phyloP scores from a whole-genome alignment of 2,329 filamentous ascomycete genomes.

The Apiospora rasikravindrae region DNA sequence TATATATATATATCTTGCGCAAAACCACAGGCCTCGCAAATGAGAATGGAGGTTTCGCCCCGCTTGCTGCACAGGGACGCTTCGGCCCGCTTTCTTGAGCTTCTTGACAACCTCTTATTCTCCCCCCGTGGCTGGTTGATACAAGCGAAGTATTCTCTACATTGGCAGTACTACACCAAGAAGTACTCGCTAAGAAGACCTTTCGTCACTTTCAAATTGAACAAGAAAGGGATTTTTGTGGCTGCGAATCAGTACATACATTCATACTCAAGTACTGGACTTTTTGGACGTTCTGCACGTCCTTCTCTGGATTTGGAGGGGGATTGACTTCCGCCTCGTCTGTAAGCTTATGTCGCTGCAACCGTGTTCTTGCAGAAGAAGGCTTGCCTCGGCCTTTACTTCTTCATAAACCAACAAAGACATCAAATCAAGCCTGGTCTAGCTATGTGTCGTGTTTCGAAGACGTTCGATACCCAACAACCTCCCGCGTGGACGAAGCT shows the following conservation, averaged over 20 bases:
- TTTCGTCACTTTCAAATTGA: neutral
- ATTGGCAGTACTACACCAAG: neutral
- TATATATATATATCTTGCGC: neutral
- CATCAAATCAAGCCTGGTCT: no score
- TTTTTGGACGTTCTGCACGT: neutral
- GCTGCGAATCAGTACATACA: neutral
- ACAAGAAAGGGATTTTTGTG: neutral
- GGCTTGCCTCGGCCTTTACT: neutral
- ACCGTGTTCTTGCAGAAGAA: neutral
- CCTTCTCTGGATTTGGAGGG: neutral
- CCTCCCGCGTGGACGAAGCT: neutral
- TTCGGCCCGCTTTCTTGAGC: constrained; percentile 4
- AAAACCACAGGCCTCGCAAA: neutral
- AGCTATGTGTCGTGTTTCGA: neutral
- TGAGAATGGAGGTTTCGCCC: neutral
- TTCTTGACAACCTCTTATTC: neutral
- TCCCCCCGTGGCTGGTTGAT: neutral
- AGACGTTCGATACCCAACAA: neutral
- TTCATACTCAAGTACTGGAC: neutral
- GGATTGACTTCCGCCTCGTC: neutral
- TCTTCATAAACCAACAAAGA: no score
- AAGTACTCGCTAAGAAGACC: neutral
- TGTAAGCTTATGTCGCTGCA: neutral
- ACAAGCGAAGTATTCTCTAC: neutral
- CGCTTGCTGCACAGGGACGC: constrained; percentile 8